A percentile compares a stretch with the other conserved stretches of the same genome.
These are phyloP conservation scores for Xerocomellus chrysenteron DNA, from an alignment of 768 basidiomycete genomes.

Conservation along the genomic window DNA sequence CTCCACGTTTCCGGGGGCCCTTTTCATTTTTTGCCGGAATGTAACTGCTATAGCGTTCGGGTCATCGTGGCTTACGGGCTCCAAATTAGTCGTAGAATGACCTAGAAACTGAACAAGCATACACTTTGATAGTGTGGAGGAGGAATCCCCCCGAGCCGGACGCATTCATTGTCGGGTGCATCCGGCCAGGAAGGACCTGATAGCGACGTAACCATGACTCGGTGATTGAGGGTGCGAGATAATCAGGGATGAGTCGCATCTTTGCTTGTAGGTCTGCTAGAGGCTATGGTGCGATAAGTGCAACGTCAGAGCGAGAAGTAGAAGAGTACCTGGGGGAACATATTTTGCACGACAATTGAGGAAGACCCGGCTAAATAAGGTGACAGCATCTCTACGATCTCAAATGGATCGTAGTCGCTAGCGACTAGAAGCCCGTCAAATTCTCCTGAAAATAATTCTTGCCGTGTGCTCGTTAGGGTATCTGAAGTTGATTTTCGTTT, in stretches of 20 bases:
- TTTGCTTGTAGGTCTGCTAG: slow-evolving; percentile 75
- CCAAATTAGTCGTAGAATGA: background rate
- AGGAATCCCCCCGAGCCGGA: slow-evolving; percentile 89
- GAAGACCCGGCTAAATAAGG: slow-evolving; percentile 85
- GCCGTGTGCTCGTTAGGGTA: slow-evolving; percentile 57
- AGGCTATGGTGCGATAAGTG: slow-evolving; percentile 42
- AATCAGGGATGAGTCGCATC: slow-evolving; percentile 63
- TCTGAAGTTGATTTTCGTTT: slow-evolving; percentile 77
- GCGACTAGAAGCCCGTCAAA: slow-evolving; percentile 90
- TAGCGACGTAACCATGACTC: slow-evolving; percentile 89
- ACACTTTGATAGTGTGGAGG: slow-evolving; percentile 87
- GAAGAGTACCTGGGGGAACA: slow-evolving; percentile 63
- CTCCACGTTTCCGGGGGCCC: slow-evolving; percentile 8
- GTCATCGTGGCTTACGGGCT: slow-evolving; percentile 55
- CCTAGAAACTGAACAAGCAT: slow-evolving; percentile 19
- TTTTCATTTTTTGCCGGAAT: slow-evolving; percentile 41
- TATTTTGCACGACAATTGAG: slow-evolving; percentile 84
- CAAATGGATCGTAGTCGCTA: slow-evolving; percentile 81
- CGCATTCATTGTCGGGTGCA: slow-evolving; percentile 92
- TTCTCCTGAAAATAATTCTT: slow-evolving; percentile 82
- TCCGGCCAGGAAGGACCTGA: slow-evolving; percentile 94
- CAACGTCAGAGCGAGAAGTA: background rate
- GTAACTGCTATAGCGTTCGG: slow-evolving; percentile 56
- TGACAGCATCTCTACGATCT: slow-evolving; percentile 69
- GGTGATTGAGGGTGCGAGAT: slow-evolving; percentile 74